Evolutionary conservation across 192 early-diverging fungal species (phyloP).

Genomic region (Coemansia reversa): DNA sequence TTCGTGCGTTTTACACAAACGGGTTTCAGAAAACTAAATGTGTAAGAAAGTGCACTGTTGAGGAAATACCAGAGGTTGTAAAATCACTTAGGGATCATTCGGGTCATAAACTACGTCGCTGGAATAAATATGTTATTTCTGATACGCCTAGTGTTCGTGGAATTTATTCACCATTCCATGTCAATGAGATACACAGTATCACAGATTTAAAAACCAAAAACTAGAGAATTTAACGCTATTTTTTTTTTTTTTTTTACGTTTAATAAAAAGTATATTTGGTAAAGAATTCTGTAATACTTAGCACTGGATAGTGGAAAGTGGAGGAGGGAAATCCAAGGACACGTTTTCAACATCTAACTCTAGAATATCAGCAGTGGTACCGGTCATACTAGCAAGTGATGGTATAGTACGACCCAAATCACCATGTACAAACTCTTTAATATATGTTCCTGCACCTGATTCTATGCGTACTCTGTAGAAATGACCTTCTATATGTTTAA

Average conservation of each 20-base stretch:
- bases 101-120: constrained; percentile 59
- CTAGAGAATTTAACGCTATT: not conserved
- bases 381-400: constrained; percentile 60
- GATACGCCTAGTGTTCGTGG: constrained; percentile 77
- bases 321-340: constrained; percentile 81
- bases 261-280: constrained; percentile 4
- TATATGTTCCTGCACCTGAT: constrained; percentile 83
- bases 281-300: not conserved
- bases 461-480: constrained; percentile 67
- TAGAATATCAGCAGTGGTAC: constrained; percentile 69
- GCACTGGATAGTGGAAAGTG: constrained; percentile 2
- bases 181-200: constrained; percentile 62
- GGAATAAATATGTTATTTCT: constrained; percentile 73
- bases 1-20: constrained; percentile 69
- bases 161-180: constrained; percentile 82
- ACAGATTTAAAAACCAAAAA: constrained; percentile 27
- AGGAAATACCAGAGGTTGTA: constrained; percentile 64
- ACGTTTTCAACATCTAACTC: constrained; percentile 86
- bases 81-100: constrained; percentile 64
- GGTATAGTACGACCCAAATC: constrained; percentile 85
- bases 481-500: constrained; percentile 51
- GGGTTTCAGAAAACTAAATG: constrained; percentile 57
- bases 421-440: constrained; percentile 97
- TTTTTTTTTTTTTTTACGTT: not conserved
- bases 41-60: constrained; percentile 60